These are phyloP conservation scores for Tricholoma bakamatsutake DNA, from an alignment of 768 basidiomycete species.

Conservation along the genomic window DNA sequence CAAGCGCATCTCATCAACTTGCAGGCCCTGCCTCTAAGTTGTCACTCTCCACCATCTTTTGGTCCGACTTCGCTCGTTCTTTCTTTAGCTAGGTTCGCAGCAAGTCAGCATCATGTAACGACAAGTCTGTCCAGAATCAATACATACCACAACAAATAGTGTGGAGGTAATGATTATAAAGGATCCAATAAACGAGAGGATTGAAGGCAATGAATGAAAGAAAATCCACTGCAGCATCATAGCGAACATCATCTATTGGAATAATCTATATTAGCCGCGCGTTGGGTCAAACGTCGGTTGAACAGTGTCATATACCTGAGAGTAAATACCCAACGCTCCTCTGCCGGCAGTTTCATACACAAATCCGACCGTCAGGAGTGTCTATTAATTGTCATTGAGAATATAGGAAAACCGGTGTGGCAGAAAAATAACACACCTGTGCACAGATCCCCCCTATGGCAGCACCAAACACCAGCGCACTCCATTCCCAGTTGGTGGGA, in stretches of 20 bases:
- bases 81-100: neutral
- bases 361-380: conserved; percentile 51
- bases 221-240: conserved; percentile 4
- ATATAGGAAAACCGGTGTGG: no score
- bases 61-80: neutral
- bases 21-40: neutral
- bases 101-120: neutral
- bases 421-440: neutral
- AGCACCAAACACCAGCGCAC: neutral
- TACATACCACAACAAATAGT: neutral
- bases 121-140: neutral
- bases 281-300: neutral
- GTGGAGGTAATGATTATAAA: neutral
- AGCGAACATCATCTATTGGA: neutral
- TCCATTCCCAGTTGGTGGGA: neutral
- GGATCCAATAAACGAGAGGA: neutral
- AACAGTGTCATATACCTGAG: conserved; percentile 14
- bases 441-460: neutral
- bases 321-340: conserved; percentile 54
- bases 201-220: neutral
- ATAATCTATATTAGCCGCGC: no score
- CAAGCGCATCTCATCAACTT: neutral
- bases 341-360: conserved; percentile 41
- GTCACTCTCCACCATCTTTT: neutral
- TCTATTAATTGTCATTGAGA: conserved; percentile 18